Base-by-base conservation (phyloP, 805 yeast genomes). In the Wickerhamomyces rabaulensis region DNA sequence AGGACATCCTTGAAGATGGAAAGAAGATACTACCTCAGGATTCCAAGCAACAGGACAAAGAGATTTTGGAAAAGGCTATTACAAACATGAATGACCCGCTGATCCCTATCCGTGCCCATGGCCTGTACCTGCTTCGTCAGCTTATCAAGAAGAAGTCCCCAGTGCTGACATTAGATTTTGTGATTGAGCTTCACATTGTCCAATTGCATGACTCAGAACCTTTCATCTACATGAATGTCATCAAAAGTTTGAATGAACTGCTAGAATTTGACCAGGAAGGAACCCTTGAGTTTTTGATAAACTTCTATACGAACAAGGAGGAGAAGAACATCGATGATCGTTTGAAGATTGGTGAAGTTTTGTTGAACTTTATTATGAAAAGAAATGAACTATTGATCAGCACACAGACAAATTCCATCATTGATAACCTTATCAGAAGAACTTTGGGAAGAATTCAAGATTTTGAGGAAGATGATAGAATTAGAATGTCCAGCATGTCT, bases 401-500 rank as follows among this genome's bases (percentile, higher is more conserved):
- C 7, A 4, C 79, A 1, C 73, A 84, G 33, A 52, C 69, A 0
- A 83, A 83, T 2, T 53, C 56, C 0, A 25, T 65, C 2, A 78
- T 81, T 0, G 65, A 64, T 9, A 43, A 56, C 1, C 60, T 89
- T 5, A 71, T 78, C 1, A 60, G 65, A 5, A 56, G 71, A 0
- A 71, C 80, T 25, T 57, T 86, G 3, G 39, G 53, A 1, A 58
- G 73, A 20, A 68, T 80, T 3, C 52, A 63, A n/a, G 53, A 62
- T 4, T 60, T 64, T 19, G 66, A 59, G 3, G 52, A 52, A 4
- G 96, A 89, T 52, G 69, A 74, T 48, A 74, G 82, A 36, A 52
- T 90, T 36, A 71, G 97, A 53, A 82, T 89, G 85, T 91, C 97
- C 2, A 78, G 96, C 0, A 76, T 91, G 80, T 87, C 97, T 0